These are phyloP conservation scores for Dothistroma septosporum DNA, from an alignment of 2,329 filamentous ascomycete species.

Conservation along the genomic window DNA sequence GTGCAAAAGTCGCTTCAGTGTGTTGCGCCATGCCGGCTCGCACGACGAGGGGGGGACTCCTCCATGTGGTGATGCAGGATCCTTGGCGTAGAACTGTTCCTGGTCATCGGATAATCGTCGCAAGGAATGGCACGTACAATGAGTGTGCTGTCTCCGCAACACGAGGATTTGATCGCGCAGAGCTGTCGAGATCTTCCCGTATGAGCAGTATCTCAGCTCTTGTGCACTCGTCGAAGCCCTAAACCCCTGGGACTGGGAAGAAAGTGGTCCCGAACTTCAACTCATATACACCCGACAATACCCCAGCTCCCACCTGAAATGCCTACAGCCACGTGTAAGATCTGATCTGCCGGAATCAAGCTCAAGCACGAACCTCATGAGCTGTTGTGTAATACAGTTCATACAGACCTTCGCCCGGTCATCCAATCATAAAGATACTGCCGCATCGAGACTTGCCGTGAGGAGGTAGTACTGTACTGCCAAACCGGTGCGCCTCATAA, in stretches of 20 bases:
- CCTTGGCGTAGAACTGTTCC: constrained; percentile 14
- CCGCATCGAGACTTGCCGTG: neutral
- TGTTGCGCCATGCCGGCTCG: constrained; percentile 8
- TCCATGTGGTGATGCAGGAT: constrained; percentile 10
- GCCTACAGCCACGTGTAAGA: neutral
- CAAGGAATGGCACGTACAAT: neutral
- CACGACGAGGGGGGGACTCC: constrained; percentile 8
- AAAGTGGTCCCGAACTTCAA: neutral
- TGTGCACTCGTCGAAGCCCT: neutral
- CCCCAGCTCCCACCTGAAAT: neutral
- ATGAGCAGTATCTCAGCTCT: constrained; percentile 11
- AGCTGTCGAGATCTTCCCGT: constrained; percentile 11
- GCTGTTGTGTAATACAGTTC: neutral
- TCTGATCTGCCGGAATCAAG: neutral
- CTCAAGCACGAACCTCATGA: neutral
- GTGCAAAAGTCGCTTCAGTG: too few species aligned
- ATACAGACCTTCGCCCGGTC: neutral
- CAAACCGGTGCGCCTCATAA: neutral
- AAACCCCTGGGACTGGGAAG: neutral
- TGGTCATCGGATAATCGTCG: neutral
- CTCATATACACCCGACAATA: neutral
- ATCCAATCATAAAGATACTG: neutral
- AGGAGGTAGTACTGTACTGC: neutral
- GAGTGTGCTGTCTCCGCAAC: constrained; percentile 12
- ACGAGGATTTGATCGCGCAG: constrained; percentile 15